A percentile compares a stretch with the other conserved stretches of the same genome.
Conservation (phyloP, 176 grass and related monocot species). For the Typha latifolia region DNA sequence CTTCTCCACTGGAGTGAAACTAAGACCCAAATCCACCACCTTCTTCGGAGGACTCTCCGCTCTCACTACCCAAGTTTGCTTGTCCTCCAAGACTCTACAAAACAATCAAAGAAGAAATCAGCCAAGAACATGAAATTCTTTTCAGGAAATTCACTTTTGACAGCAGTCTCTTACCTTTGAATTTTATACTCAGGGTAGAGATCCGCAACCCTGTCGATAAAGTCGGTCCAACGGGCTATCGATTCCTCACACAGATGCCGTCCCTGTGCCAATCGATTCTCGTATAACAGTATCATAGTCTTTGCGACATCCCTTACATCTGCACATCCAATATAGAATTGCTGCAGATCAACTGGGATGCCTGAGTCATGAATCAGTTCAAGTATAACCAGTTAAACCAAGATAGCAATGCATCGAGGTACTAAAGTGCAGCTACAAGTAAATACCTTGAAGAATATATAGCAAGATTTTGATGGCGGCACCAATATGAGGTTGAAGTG, state of each 20-base stretch:
- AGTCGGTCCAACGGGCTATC: conserved; percentile 11
- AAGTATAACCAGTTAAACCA: neutral
- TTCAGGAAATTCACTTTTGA: no score
- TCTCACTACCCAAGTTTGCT: conserved; percentile 36
- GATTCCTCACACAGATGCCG: conserved; percentile 44
- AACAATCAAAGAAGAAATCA: neutral
- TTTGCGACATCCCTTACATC: conserved; percentile 43
- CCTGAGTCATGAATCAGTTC: conserved; percentile 16
- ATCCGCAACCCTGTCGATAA: conserved; percentile 26
- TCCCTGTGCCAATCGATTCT: conserved; percentile 26
- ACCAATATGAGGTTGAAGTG: conserved; percentile 13
- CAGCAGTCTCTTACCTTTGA: conserved; percentile 16
- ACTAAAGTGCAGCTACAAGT: neutral
- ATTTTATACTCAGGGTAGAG: conserved; percentile 35
- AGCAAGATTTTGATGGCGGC: neutral
- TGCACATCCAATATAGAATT: conserved; percentile 21
- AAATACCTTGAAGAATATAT: conserved; percentile 11
- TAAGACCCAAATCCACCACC: conserved; percentile 37
- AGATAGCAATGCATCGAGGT: neutral
- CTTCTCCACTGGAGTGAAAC: conserved; percentile 29
- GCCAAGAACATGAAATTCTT: no score
- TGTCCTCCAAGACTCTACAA: conserved; percentile 35
- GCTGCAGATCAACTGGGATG: conserved; percentile 16
- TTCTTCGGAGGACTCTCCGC: conserved; percentile 36
- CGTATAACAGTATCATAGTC: conserved; percentile 30